A percentile compares a stretch with the other conserved stretches of the same genome.
These are phyloP conservation scores for Scalesia atractyloides DNA, from an alignment of 129 eudicot genomes.

Conservation along the genomic window DNA sequence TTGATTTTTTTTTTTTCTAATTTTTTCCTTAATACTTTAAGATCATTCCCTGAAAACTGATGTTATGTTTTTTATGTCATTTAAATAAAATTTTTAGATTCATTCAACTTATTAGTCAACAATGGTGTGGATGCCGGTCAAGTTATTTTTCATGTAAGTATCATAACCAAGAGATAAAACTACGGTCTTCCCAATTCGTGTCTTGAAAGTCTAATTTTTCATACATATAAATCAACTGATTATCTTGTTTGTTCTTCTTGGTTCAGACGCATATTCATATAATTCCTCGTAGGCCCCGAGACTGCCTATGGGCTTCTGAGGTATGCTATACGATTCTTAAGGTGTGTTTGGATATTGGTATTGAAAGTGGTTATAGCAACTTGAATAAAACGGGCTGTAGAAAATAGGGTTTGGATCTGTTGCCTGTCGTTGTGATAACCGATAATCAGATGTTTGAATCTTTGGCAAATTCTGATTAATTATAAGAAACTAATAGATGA, in stretches of 20 bases:
- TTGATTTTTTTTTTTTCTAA: background rate
- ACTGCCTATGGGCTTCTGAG: conserved; percentile 97
- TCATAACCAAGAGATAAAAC: background rate
- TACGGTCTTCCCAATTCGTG: background rate
- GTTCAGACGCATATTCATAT: conserved; percentile 90
- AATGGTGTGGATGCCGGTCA: conserved; percentile 94
- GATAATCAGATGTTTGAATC: background rate
- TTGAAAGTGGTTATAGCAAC: conserved; percentile 4
- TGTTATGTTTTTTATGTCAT: conserved; percentile 13
- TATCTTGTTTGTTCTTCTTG: conserved; percentile 23
- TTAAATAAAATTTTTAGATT: conserved; percentile 51
- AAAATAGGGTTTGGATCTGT: background rate
- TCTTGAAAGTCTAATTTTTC: background rate
- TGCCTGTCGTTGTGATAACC: background rate
- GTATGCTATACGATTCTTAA: conserved; percentile 37
- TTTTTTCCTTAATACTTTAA: background rate
- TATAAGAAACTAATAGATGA: conserved; percentile 2
- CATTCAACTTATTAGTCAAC: conserved; percentile 92
- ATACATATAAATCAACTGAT: background rate
- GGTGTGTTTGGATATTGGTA: background rate
- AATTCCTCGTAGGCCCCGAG: conserved; percentile 85
- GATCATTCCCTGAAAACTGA: background rate
- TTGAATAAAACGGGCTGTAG: background rate
- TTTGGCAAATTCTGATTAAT: background rate
- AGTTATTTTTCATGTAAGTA: conserved; percentile 90